Evolutionary conservation across 371 early-diverging fungal genomes (phyloP), one percentile per base, ranked within the genome.

Genomic region (Mucor lusitanicus): DNA sequence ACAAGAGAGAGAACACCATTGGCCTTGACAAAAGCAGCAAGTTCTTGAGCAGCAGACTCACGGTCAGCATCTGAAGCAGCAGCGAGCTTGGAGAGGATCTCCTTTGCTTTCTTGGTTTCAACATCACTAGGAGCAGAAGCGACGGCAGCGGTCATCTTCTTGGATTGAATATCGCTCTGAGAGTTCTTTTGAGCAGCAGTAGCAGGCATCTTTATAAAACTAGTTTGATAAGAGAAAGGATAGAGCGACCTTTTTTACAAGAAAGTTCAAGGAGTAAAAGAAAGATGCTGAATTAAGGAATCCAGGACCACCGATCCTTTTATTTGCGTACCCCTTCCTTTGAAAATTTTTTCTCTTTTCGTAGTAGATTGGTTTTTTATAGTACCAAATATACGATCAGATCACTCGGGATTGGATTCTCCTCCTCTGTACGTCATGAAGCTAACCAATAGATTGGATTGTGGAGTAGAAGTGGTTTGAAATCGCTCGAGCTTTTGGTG

Each of bases 11-110:
- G 80, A 56, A 90, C 78, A 46, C 86, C 87, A 58, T 84, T 82
- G 69, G 76, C 59, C 63, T 76, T 75, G 44, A 85, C 72, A 59
- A 74, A 78, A 35, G 75, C 73, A 56, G 85, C 80, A 73, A 85
- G 79, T 61, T 78, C 84, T 56, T 81, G 79, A 33, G 87, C 85
- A 61, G 73, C 73, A 65, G 73, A 65, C 61, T 81, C 83, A 55
- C 85, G 85, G 59, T 85, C 85, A 74, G 81, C 82, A 65, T 84
- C 84, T 55, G 85, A 75, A 57, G 86, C 85, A 56, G 81, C 81
- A 55, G 82, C 75, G 59, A 86, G 82, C 71, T 81, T 69, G 59
- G 65, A 60, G 50, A 74, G 61, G 50, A 79, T 72, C 57, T 79
- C 80, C 63, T 74, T 73, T 40, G 69, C 80, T 65, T 75, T 74